Base-by-base conservation (phyloP, 257 asterid genomes). In the Solanum stenotomum region DNA sequence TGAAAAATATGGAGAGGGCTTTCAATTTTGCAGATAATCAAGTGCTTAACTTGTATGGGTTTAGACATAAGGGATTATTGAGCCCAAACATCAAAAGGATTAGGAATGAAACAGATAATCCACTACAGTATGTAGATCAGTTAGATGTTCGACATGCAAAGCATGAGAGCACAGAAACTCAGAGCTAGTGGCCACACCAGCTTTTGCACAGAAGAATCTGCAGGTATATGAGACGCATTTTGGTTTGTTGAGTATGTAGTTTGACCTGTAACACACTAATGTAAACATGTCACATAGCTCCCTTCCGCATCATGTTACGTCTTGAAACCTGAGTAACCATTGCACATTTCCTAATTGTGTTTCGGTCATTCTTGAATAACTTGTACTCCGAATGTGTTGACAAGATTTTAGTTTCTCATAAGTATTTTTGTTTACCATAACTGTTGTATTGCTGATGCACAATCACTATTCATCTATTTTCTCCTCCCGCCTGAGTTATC, bases 1-100 rank as follows among this genome's bases (percentile, higher is more conserved):
- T 96, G 95, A 96, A 91, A 94, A 93, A 94, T 84, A 95, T 96
- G 98, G 98, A 96, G 90, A 95, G 98, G 86, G 98, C 98, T 91
- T 96, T 94, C 91, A 96, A 96, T 92, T 95, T 96, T 89, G 99
- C 98, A 0, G 99, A 96, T 88, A 95, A 96, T 91, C 99, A 96
- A 87, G 97, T 96, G 61, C 88, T 96, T 77, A 92, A 93, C 87
- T 87, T 96, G 92, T 96, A 96, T 87, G 99, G 99, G 84, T 95
- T 95, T 91, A 94, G 94, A 94, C 99, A 96, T 89, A 92, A 94
- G 89, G 99, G 99, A 10, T 92, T 96, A 95, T 95, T 95, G 87
- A 96, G 98, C 90, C 98, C 99, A 5, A 95, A 95, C 79, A 90
- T 96, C 86, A 96, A 95, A 93, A 92, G 96, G 94, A 92, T 96